Base-by-base conservation (phyloP, 257 asterid genomes). In the Primulina eburnea region DNA sequence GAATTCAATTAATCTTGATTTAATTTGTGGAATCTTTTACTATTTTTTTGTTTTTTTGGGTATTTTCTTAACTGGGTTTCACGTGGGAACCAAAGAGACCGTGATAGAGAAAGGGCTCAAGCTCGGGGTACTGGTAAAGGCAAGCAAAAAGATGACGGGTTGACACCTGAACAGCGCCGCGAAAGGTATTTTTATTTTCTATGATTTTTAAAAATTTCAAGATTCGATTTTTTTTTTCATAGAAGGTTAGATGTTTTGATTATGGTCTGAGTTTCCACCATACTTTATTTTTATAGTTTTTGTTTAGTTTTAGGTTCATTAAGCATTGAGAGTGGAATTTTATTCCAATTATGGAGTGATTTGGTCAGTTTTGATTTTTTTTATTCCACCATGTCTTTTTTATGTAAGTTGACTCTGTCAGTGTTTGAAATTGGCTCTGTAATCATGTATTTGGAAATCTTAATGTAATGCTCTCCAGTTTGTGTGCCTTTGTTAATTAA, bases 21-120 rank as follows among this genome's bases (percentile, higher is more conserved):
- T 12, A 28, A 12, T 0, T 12, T 43, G n/a, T 6, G 6, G 53
- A 4, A 2, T 43, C 4, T 38, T 4, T 12, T 68, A 64, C 38
- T 53, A 56, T 62, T 7, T 40, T 28, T 24, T 18, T 20, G 8
- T 40, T 26, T 40, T 62, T 56, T 43, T 53, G 35, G 26, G 50
- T 71, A 10, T 55, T 71, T 4, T 86, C 87, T 82, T 90, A 80
- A 90, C 93, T 75, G 82, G 78, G 79, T 70, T 71, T 67, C 77
- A 88, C 95, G 97, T 30, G 97, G 97, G 78, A 90, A 83, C 75
- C 97, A 88, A 81, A 83, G 97, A 73, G 95, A 90, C 6, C 73
- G 73, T 34, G 95, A 90, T 69, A 84, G 97, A 78, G 97, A 90
- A 82, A 85, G 95, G 79, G 91, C 95, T 60, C 77, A 67, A 70